These are phyloP conservation scores for Passalora sequoiae DNA, from an alignment of 2,329 filamentous ascomycete species.

Conservation along the genomic window DNA sequence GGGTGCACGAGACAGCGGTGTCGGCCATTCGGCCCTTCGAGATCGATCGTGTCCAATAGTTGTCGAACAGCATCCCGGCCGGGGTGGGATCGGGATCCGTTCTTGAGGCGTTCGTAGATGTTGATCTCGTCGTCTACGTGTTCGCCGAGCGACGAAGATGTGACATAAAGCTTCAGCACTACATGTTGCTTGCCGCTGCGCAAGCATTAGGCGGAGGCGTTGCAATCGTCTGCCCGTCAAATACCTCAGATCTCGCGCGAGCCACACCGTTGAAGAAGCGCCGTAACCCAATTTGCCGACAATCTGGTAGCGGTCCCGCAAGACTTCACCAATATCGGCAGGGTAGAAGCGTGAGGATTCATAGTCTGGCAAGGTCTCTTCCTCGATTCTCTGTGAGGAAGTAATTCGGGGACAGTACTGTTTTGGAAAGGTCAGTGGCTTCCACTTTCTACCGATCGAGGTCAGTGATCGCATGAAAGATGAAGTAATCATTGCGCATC, in stretches of 20 bases:
- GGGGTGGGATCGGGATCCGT: neutral
- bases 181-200: constrained; percentile 4
- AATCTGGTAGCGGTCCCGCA: constrained; percentile 35
- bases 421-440: neutral
- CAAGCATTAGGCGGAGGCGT: neutral
- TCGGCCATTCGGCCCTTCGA: neutral
- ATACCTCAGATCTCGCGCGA: constrained; percentile 3
- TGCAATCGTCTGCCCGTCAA: neutral
- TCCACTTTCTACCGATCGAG: neutral
- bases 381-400: neutral
- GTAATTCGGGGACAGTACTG: neutral
- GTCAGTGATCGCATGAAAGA: neutral
- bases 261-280: constrained; percentile 3
- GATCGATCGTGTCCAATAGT: neutral
- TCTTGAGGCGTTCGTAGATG: constrained; percentile 3
- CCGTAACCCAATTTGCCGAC: constrained; percentile 25
- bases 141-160: constrained; percentile 1
- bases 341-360: constrained; percentile 32
- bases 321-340: constrained; percentile 33
- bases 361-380: neutral
- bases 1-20: constrained; percentile 1
- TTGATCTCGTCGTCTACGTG: constrained; percentile 4
- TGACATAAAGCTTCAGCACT: constrained; percentile 4
- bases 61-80: neutral
- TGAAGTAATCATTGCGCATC: neutral